Evolutionary conservation across 2,329 filamentous ascomycete species (phyloP).

Genomic region (Scedosporium apiospermum): DNA sequence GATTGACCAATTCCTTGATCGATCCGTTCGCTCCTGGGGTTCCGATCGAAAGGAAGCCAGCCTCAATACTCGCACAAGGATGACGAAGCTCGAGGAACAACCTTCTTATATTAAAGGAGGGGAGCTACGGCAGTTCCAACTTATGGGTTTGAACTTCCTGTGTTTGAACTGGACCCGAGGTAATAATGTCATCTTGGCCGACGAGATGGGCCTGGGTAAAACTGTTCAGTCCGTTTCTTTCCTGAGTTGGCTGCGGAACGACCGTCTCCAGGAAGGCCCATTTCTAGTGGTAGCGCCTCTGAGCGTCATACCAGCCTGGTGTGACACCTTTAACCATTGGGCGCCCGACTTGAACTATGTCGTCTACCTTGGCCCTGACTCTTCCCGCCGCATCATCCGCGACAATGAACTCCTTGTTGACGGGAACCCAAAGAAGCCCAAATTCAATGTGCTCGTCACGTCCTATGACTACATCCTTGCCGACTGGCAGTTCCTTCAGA

Average conservation of each 20-base stretch:
- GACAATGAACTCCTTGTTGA: conserved; percentile 85
- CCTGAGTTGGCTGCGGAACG: conserved; percentile 91
- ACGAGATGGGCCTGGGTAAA: conserved; percentile 98
- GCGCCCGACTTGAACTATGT: conserved; percentile 94
- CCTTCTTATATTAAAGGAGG: conserved; percentile 79
- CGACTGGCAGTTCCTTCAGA: conserved; percentile 73
- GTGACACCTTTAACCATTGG: conserved; percentile 95
- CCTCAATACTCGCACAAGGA: conserved; percentile 63
- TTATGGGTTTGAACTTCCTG: conserved; percentile 89
- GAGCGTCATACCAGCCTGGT: conserved; percentile 96
- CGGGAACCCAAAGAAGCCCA: conserved; percentile 77
- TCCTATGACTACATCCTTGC: conserved; percentile 94
- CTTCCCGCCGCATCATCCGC: conserved; percentile 75
- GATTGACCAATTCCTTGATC: conserved; percentile 85
- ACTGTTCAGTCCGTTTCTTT: conserved; percentile 97
- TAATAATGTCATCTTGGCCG: conserved; percentile 93
- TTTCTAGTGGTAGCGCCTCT: conserved; percentile 96
- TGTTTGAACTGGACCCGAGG: conserved; percentile 91
- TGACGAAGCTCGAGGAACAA: conserved; percentile 66
- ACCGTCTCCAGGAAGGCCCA: conserved; percentile 81
- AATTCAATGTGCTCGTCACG: conserved; percentile 95
- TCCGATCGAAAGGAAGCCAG: conserved; percentile 75
- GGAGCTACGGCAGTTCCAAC: conserved; percentile 83
- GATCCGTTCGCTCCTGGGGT: conserved; percentile 67
- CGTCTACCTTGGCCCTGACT: conserved; percentile 86